Conservation (phyloP, 108 stramenopile species). For the Schizochytrium sp. region DNA sequence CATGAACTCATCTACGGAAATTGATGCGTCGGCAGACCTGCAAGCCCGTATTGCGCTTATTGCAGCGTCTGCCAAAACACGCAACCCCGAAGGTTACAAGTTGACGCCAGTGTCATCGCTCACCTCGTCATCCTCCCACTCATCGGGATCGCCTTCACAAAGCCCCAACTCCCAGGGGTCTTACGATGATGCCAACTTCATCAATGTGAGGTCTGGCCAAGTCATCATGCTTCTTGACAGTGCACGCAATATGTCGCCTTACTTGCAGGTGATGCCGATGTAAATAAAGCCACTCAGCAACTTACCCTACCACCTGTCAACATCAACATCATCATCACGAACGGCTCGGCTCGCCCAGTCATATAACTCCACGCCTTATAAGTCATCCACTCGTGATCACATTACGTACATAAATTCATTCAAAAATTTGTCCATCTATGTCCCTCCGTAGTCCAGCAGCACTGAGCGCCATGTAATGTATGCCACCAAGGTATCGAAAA, state of each 20-base stretch:
- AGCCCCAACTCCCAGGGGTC: slow-evolving; percentile 27
- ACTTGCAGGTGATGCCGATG: slow-evolving; percentile 52
- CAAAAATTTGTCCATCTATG: no score
- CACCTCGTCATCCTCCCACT: slow-evolving; percentile 21
- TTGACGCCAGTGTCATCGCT: slow-evolving; percentile 30
- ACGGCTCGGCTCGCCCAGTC: background rate
- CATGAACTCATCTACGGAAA: slow-evolving; percentile 1
- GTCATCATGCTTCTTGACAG: slow-evolving; percentile 28
- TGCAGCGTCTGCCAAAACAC: slow-evolving; percentile 46
- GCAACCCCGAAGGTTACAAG: slow-evolving; percentile 36
- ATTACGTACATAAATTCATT: no score
- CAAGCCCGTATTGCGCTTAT: slow-evolving; percentile 51
- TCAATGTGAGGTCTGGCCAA: slow-evolving; percentile 52
- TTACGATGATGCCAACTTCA: slow-evolving; percentile 52
- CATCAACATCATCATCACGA: background rate
- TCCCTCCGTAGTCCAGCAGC: no score
- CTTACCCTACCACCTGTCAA: background rate
- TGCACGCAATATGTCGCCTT: slow-evolving; percentile 55
- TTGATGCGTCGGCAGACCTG: slow-evolving; percentile 25
- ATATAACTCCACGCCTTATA: no score
- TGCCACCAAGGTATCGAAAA: no score
- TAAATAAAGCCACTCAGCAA: background rate
- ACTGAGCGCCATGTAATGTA: no score
- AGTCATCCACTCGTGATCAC: no score
- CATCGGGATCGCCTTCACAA: slow-evolving; percentile 12